phyloP scores from a whole-genome alignment of 768 basidiomycete genomes.

The Strobilomyces confusus region DNA sequence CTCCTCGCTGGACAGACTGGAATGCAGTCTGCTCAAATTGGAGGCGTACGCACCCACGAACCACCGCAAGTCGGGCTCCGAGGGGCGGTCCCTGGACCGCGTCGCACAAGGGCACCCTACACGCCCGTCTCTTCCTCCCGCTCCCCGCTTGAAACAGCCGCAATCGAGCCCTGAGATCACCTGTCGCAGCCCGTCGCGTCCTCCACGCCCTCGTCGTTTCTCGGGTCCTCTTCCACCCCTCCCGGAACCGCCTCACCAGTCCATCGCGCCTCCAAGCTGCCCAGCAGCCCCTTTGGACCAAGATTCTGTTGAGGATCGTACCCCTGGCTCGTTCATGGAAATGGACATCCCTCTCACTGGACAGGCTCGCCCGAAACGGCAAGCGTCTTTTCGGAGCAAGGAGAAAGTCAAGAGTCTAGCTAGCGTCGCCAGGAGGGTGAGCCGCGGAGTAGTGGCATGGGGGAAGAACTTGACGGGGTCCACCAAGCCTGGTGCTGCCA shows the following conservation, averaged over 20 bases:
- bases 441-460: constrained; percentile 28
- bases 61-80: constrained; percentile 21
- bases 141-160: constrained; percentile 11
- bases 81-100: constrained; percentile 3
- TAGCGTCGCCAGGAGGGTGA: constrained; percentile 23
- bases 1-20: constrained; percentile 32
- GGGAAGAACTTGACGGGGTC: constrained; percentile 26
- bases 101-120: constrained; percentile 5
- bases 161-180: constrained; percentile 5
- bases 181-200: background rate
- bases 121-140: constrained; percentile 22
- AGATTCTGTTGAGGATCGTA: background rate
- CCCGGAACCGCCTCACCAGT: background rate
- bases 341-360: constrained; percentile 26
- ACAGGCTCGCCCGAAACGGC: constrained; percentile 7
- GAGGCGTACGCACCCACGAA: constrained; percentile 28
- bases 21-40: constrained; percentile 32
- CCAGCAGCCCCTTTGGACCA: background rate
- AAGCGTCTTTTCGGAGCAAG: constrained; percentile 12
- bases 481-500: constrained; percentile 1
- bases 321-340: constrained; percentile 30
- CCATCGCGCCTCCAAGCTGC: background rate
- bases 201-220: constrained; percentile 3
- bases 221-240: constrained; percentile 7
- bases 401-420: constrained; percentile 20